phyloP scores from a whole-genome alignment of 176 grass and related monocot species.

The Aegilops speltoides region DNA sequence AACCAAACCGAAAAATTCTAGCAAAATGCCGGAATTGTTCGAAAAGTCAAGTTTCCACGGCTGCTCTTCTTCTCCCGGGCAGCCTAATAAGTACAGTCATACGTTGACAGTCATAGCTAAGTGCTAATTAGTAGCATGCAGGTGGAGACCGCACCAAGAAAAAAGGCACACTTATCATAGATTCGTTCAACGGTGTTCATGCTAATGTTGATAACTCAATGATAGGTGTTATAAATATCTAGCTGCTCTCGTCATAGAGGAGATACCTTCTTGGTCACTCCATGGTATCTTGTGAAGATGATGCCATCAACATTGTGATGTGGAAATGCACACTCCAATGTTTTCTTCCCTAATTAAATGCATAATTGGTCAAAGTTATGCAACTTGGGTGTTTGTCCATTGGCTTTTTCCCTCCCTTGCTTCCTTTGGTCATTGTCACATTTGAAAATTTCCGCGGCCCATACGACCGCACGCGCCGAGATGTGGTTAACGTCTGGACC shows the following conservation, averaged over 20 bases:
- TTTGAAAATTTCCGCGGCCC: background rate
- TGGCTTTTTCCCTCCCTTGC: background rate
- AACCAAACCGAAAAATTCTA: background rate
- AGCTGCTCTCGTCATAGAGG: background rate
- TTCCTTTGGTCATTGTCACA: background rate
- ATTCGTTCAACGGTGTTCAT: background rate
- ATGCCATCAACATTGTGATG: background rate
- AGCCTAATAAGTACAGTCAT: background rate
- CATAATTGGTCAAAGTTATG: background rate
- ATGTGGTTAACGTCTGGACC: background rate
- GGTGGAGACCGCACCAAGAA: background rate
- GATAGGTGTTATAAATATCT: background rate
- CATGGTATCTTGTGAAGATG: background rate
- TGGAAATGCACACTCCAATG: background rate
- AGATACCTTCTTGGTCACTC: background rate
- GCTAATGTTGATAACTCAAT: background rate
- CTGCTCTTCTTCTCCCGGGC: too few relatives aligned
- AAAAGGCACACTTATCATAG: background rate
- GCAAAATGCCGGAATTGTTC: background rate
- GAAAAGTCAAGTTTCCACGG: background rate
- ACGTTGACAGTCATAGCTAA: background rate
- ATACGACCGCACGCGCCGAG: background rate
- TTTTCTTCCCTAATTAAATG: background rate
- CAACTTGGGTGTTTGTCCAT: background rate
- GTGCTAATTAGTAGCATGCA: background rate